phyloP scores from a whole-genome alignment of 176 grass and related monocot species.

The Raddia distichophylla region DNA sequence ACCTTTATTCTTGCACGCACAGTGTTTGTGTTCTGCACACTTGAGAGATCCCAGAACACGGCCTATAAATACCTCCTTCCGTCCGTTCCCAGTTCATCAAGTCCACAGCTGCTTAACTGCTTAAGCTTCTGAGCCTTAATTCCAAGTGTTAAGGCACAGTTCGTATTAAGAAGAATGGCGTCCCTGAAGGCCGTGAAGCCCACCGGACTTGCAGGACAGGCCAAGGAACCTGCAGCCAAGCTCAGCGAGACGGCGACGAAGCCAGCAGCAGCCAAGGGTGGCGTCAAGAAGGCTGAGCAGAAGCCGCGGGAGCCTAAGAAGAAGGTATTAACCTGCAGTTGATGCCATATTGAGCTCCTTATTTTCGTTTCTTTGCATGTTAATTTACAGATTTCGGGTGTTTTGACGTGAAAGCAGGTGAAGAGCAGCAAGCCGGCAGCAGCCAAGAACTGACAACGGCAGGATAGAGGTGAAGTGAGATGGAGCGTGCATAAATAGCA shows the following conservation, averaged over 20 bases:
- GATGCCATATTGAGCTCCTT: background rate
- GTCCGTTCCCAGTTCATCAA: constrained; percentile 34
- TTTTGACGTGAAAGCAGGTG: constrained; percentile 45
- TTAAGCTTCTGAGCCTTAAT: constrained; percentile 36
- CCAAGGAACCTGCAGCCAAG: constrained; percentile 58
- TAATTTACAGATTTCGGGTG: background rate
- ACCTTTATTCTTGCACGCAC: constrained; percentile 68
- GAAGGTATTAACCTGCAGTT: constrained; percentile 53
- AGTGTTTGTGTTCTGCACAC: constrained; percentile 37
- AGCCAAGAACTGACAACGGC: constrained; percentile 50
- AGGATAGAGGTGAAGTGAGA: background rate
- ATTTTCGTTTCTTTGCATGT: constrained; percentile 1
- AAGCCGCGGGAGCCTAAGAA: constrained; percentile 81
- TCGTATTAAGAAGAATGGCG: constrained; percentile 54
- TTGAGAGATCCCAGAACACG: background rate
- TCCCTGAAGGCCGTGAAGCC: constrained; percentile 67
- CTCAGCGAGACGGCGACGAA: constrained; percentile 51
- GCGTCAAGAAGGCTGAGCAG: constrained; percentile 73
- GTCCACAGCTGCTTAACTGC: constrained; percentile 40
- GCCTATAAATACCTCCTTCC: constrained; percentile 69
- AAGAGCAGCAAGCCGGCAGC: constrained; percentile 61
- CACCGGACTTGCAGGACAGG: constrained; percentile 46
- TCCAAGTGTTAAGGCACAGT: background rate
- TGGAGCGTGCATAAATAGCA: background rate
- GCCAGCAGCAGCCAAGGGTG: constrained; percentile 57